These are phyloP conservation scores for Bassia scoparia DNA, from an alignment of 148 eudicot species.

Conservation along the genomic window DNA sequence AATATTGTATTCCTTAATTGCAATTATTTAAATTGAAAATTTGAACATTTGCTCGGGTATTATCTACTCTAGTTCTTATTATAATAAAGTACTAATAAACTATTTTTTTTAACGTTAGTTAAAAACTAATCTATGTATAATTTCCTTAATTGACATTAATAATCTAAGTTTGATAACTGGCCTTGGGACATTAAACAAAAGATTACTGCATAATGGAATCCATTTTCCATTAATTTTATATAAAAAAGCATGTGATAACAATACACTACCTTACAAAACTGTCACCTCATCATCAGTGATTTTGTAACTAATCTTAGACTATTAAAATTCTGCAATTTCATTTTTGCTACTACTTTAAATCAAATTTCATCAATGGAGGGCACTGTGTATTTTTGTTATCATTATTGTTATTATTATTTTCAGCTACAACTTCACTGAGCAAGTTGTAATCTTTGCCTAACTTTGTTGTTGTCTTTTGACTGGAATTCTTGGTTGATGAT, in stretches of 20 bases:
- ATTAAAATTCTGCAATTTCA: neutral
- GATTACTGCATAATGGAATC: neutral
- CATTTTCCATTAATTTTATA: neutral
- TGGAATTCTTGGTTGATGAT: conserved; percentile 2
- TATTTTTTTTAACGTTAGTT: no score
- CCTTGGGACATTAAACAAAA: no score
- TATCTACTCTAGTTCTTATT: no score
- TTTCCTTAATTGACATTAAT: no score
- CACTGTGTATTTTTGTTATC: neutral
- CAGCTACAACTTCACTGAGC: neutral
- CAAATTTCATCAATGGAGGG: neutral
- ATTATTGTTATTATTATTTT: neutral
- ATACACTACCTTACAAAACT: conserved; percentile 6
- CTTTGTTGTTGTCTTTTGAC: conserved; percentile 25
- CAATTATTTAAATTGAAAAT: no score
- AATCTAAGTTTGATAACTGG: no score
- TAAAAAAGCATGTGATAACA: neutral
- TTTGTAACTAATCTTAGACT: neutral
- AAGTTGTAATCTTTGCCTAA: conserved; percentile 6
- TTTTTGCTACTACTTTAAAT: neutral
- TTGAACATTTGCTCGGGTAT: no score
- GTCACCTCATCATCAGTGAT: neutral
- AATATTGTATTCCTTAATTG: no score
- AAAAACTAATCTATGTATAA: no score
- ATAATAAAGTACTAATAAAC: no score